Evolutionary conservation across 176 grass and related monocot genomes (phyloP), one percentile per base, ranked within the genome.

Genomic region (Aegilops longissima): DNA sequence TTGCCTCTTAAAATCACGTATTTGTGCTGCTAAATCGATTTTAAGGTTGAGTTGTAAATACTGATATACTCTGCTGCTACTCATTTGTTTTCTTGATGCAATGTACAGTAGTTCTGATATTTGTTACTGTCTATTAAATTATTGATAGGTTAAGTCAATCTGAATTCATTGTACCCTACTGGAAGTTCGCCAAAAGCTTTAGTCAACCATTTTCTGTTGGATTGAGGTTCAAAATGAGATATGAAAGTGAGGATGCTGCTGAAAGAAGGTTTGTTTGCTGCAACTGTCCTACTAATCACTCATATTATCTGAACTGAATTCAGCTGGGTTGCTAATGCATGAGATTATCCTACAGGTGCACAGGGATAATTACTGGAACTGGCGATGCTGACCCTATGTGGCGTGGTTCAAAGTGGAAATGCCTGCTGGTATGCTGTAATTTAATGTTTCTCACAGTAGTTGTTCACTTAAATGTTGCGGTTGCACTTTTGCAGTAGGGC

Each of bases 391-490:
- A 99, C 42, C 90, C 94, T 83, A 82, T 93, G 73, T 99, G 97
- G 97, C 89, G 82, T 87, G 85, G 89, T 89, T 99, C 97, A 9
- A 99, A 94, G 83, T 99, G 97, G 97, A 96, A 90, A 91, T 94
- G 92, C 88, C 77, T 99, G 75, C 79, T 90, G 92, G 97, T 99
- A 89, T 39, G 47, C 2, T 3, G 3, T 27, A 20, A 42, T 85
- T 29, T 54, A n/a, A 2, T 83, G 8, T 8, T 54, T 86, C 14
- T 49, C 24, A 38, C 8, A 27, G 65, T 83, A 16, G n/a, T 75
- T 35, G 12, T 69, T 88, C 4, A 24, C 23, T 16, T 25, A 73
- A 58, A 11, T 54, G n/a, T 5, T 44, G 1, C 14, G 12, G 38
- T 66, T 40, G 54, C 18, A 59, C 6, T 56, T 17, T 54, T 59